Evolutionary conservation across 371 early-diverging fungal genomes (phyloP).

Genomic region (Rhizopus arrhizus): DNA sequence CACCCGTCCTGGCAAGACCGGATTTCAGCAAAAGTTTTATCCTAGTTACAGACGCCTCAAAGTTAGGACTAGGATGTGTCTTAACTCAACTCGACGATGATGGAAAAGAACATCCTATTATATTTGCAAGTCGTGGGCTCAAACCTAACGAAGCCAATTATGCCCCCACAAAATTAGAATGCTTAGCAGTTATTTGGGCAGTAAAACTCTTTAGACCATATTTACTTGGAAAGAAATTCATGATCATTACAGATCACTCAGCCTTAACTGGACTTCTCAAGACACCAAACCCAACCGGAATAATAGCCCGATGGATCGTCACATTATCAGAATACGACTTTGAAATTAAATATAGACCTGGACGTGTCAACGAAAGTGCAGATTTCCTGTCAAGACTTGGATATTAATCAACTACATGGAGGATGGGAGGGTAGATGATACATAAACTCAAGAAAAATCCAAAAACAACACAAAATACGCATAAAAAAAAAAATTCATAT

Average conservation of each 20-base stretch:
- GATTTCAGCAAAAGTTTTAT: constrained; percentile 1
- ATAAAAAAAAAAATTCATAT: too few relatives aligned
- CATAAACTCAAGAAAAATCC: not conserved
- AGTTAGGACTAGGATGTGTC: not conserved
- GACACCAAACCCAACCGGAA: not conserved
- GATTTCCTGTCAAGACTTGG: constrained; percentile 4
- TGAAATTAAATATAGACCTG: constrained; percentile 1
- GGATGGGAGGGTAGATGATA: not conserved
- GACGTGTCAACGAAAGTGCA: not conserved
- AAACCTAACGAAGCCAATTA: constrained; percentile 6
- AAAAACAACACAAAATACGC: not conserved
- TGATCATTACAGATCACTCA: constrained; percentile 4
- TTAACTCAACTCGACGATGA: not conserved
- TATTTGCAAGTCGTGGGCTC: constrained; percentile 6
- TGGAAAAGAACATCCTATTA: constrained; percentile 6
- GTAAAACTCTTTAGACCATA: constrained; percentile 22
- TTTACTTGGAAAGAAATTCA: not conserved
- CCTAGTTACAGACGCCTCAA: constrained; percentile 19
- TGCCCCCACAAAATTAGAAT: constrained; percentile 30
- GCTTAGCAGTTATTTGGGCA: constrained; percentile 39
- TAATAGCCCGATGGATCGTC: constrained; percentile 1
- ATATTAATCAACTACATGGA: not conserved
- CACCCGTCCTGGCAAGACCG: not conserved
- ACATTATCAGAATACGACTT: constrained; percentile 1
- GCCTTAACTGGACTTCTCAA: constrained; percentile 3